These are phyloP conservation scores for Fusarium robinianum DNA, from an alignment of 2,329 filamentous ascomycete genomes.

Conservation along the genomic window DNA sequence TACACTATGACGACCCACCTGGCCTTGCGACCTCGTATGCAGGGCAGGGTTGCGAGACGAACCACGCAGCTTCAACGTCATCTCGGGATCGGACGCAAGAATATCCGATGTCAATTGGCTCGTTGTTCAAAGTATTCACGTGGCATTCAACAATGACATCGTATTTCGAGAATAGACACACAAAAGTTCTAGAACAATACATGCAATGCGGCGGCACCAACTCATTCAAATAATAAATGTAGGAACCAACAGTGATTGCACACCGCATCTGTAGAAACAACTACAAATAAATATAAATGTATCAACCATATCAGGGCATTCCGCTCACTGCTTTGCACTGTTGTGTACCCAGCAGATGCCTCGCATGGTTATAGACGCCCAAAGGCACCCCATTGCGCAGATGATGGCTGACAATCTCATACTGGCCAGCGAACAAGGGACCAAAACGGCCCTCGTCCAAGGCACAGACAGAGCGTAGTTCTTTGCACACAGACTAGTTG, in stretches of 20 bases:
- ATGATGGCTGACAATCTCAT: constrained; percentile 40
- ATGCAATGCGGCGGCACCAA: no score
- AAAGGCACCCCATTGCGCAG: constrained; percentile 35
- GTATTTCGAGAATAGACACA: no score
- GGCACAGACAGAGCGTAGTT: constrained; percentile 57
- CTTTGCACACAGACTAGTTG: constrained; percentile 98
- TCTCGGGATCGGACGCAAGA: constrained; percentile 33
- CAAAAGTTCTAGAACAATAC: no score
- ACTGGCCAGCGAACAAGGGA: constrained; percentile 35
- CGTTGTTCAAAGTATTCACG: no score
- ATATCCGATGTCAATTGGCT: constrained; percentile 28
- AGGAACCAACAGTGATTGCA: no score
- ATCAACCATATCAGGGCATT: constrained; percentile 36
- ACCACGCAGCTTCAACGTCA: constrained; percentile 27
- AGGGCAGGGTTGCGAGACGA: constrained; percentile 23
- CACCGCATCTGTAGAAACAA: no score
- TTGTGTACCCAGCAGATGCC: constrained; percentile 45
- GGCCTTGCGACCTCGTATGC: constrained; percentile 9
- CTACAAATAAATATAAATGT: constrained; percentile 37
- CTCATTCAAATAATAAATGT: no score
- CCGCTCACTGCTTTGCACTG: constrained; percentile 38
- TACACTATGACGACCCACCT: constrained; percentile 33
- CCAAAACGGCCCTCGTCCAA: constrained; percentile 58
- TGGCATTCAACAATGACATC: no score
- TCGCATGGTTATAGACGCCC: constrained; percentile 36